Base-by-base conservation (phyloP, 345 rosid genomes). In the Excoecaria cochinchinensis region DNA sequence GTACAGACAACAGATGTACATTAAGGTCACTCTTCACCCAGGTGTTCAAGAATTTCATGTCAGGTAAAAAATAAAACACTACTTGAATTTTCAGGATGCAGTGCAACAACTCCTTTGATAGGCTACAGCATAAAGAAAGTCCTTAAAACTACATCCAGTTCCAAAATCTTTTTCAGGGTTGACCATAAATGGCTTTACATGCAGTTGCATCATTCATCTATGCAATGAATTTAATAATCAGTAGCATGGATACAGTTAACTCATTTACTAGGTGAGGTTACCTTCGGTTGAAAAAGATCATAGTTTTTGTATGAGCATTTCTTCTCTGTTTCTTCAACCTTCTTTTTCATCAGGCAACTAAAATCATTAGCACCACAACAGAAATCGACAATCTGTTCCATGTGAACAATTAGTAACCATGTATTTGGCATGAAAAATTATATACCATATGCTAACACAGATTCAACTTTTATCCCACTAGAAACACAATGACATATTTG, bases 341-440 rank as follows among this genome's bases (percentile, higher is more conserved):
- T 95, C 74, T 47, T 69, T 75, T 88, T 92, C 98, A 90, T 85
- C 62, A 91, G 74, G 74, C 86, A 79, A 76, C 99, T 95, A 72
- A 95, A 95, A 81, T 95, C 96, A 83, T 95, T 95, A 69, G 98
- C 90, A 69, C 99, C 99, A 77, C 99, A 95, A 71, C 98, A 95
- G 83, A 91, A 91, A 85, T 95, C 99, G 25, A 95, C 96, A 75
- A 93, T 80, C 99, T 95, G 93, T 51, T 63, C 50, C 50, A 71
- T 10, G 11, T 13, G 48, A 14, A 70, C 19, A 16, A 71, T 39
- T 6, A 62, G 8, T 70, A 52, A 24, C 1, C 3, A 22, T 31
- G 19, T 21, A 57, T 61, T 53, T n/a, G 31, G 17, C 58, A 73
- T 8, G 44, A 50, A 48, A 60, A 15, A 38, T 15, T n/a, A 0